These are phyloP conservation scores for Aspergillus carbonarius DNA, from an alignment of 2,329 filamentous ascomycete genomes.

Conservation along the genomic window DNA sequence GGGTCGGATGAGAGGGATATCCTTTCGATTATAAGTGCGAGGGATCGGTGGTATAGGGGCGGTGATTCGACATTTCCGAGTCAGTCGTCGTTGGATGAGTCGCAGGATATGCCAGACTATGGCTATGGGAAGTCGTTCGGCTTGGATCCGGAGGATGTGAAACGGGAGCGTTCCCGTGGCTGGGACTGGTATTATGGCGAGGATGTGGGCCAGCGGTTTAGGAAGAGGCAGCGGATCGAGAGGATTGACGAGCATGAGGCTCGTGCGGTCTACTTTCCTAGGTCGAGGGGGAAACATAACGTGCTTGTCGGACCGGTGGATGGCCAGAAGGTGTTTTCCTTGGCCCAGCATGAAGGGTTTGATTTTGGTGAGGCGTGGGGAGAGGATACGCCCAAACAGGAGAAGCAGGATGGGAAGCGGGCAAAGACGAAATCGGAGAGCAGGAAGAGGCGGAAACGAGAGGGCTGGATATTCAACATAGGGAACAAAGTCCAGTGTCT, in stretches of 20 bases:
- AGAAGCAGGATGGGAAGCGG: not conserved
- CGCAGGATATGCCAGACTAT: conserved; percentile 31
- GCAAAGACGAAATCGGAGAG: conserved; percentile 5
- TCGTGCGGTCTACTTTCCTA: conserved; percentile 43
- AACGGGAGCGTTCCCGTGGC: conserved; percentile 46
- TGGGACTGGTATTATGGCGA: conserved; percentile 56
- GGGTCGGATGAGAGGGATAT: conserved; percentile 53
- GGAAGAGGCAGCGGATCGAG: conserved; percentile 40
- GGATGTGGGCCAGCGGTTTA: conserved; percentile 44
- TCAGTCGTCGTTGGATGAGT: conserved; percentile 37
- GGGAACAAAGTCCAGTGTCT: conserved; percentile 54
- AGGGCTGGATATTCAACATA: conserved; percentile 58
- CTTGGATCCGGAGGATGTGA: conserved; percentile 39
- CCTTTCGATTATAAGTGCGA: conserved; percentile 47
- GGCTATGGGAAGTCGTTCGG: conserved; percentile 46
- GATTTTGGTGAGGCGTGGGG: conserved; percentile 49
- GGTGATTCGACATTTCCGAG: conserved; percentile 54
- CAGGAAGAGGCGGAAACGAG: conserved; percentile 28
- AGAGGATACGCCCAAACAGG: conserved; percentile 16
- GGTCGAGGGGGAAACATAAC: conserved; percentile 34
- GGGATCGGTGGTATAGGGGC: conserved; percentile 50
- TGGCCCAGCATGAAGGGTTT: conserved; percentile 45
- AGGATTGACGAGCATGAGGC: conserved; percentile 39
- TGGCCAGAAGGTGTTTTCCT: conserved; percentile 43
- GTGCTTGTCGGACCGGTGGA: conserved; percentile 54